These are phyloP conservation scores for Candida silvicultrix DNA, from an alignment of 805 yeast species.

Conservation along the genomic window DNA sequence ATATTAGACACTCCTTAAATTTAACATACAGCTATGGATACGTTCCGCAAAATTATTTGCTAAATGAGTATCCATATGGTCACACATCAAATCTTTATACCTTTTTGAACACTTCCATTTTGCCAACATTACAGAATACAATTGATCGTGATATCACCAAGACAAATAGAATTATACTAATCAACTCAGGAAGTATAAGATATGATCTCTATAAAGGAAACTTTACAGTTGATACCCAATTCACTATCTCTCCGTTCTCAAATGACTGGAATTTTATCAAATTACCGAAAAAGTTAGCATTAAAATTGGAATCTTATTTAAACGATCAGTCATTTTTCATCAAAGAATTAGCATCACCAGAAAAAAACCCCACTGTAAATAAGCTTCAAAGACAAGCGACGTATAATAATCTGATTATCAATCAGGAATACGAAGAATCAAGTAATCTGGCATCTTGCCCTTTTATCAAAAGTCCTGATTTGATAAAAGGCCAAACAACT, in stretches of 20 bases:
- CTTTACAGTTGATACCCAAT: constrained; percentile 74
- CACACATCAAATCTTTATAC: constrained; percentile 52
- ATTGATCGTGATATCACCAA: constrained; percentile 22
- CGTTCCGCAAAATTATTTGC: constrained; percentile 61
- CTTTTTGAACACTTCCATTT: constrained; percentile 49
- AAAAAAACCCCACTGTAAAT: constrained; percentile 1
- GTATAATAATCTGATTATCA: background rate
- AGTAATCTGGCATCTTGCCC: constrained; percentile 7
- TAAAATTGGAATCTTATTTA: constrained; percentile 43
- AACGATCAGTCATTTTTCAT: constrained; percentile 48
- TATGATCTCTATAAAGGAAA: constrained; percentile 83
- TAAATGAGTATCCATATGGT: constrained; percentile 60
- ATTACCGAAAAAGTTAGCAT: constrained; percentile 53
- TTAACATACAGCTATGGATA: constrained; percentile 54
- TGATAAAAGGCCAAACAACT: constrained; percentile 72
- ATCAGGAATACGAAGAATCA: background rate
- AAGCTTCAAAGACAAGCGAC: background rate
- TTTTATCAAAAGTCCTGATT: constrained; percentile 9
- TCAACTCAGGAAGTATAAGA: constrained; percentile 85
- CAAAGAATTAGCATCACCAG: constrained; percentile 14
- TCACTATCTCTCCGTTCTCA: constrained; percentile 77
- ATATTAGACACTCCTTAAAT: constrained; percentile 40
- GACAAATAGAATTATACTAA: constrained; percentile 46
- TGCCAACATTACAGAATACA: constrained; percentile 37
- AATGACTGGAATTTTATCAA: constrained; percentile 70